phyloP scores from a whole-genome alignment of 106 monocot species.

The Apostasia shenzhenica region DNA sequence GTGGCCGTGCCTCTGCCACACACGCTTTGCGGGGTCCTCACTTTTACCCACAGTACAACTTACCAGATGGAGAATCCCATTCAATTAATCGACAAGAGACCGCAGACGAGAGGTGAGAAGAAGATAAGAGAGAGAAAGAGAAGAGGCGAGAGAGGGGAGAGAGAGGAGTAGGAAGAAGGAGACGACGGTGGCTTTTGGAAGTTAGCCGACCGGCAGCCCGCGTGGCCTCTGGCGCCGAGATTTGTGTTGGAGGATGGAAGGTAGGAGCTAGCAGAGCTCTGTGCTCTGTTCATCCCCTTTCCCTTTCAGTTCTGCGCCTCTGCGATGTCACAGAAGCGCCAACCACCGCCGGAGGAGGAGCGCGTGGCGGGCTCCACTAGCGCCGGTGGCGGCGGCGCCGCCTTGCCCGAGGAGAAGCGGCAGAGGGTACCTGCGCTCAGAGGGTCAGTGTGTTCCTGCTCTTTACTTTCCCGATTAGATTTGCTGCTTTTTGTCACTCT shows the following conservation, averaged over 20 bases:
- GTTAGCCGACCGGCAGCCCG: background rate
- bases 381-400: background rate
- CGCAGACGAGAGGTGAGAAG: background rate
- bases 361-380: background rate
- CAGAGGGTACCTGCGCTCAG: constrained; percentile 15
- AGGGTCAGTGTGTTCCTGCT: constrained; percentile 1
- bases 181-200: constrained; percentile 1
- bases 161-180: background rate
- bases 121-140: background rate
- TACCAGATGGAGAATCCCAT: background rate
- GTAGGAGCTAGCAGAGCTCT: no score
- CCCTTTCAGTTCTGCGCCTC: background rate
- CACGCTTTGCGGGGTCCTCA: background rate
- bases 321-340: constrained; percentile 39
- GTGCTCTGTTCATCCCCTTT: background rate
- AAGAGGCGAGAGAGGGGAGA: background rate
- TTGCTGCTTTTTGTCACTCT: background rate
- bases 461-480: background rate
- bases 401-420: constrained; percentile 16
- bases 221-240: background rate
- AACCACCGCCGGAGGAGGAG: constrained; percentile 9
- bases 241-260: background rate
- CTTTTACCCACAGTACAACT: background rate
- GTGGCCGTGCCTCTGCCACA: background rate
- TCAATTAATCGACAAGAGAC: background rate